Base-by-base conservation (phyloP, 345 rosid species). In the Rhodamnia argentea region DNA sequence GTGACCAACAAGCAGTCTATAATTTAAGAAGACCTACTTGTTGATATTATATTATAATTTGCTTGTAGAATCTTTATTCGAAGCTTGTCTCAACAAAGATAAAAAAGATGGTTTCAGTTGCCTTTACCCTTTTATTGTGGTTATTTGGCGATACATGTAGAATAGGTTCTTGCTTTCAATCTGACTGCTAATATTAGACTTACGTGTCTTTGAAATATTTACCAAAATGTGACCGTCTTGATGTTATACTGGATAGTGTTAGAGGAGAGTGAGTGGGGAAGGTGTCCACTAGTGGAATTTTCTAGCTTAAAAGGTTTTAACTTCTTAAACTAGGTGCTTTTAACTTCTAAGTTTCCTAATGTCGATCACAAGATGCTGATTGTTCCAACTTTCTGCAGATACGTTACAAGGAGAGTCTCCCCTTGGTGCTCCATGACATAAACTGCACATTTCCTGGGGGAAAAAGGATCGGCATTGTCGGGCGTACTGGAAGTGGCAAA, bases 401-500 rank as follows among this genome's bases (percentile, higher is more conserved):
- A 89, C 99, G 98, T 29, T 98, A 98, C 90, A 97, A 87, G 85
- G 99, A 98, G 93, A 96, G 95, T 93, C 98, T 96, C 86, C 99
- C 99, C 11, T 84, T 93, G 87, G 99, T 98, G 75, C 98, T 96
- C 87, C 99, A 93, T 87, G 98, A 98, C 83, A 86, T 97, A 86
- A 91, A 90, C 88, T 93, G 98, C 87, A 86, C 89, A 83, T 98
- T 98, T 91, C 99, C 99, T 3, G 99, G 99, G 62, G 99, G 99
- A 24, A 94, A 91, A 86, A 98, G 96, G 89, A 98, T 96, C 86
- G 99, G 99, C 74, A 98, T 98, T 87, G 99, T 98, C 85, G 99
- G 99, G 82, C 92, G 99, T 86, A 98, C 99, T 8, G 99, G 99
- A 85, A 98, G 99, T 24, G 99, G 99, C 50, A 98, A 98, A 91